A percentile compares a stretch with the other conserved stretches of the same genome.
phyloP scores from a whole-genome alignment of 169 alveolate species.

The Plasmodium inui region DNA sequence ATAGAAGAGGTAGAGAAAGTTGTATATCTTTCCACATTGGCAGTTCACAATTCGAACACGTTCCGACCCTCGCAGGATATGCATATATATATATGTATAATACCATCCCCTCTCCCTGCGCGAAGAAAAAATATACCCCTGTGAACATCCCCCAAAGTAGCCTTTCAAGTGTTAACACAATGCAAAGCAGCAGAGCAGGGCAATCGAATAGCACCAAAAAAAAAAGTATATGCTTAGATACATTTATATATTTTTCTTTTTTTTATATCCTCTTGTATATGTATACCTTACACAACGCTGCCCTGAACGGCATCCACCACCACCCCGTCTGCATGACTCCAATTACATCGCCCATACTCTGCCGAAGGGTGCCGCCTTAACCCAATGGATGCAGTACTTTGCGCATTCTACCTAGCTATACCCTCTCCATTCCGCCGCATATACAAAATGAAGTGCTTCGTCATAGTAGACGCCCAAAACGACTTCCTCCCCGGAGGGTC shows the following conservation, averaged over 20 bases:
- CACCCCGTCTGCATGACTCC: too few relatives aligned
- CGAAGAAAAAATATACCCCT: not conserved
- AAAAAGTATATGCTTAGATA: not conserved
- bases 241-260: not conserved
- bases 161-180: not conserved
- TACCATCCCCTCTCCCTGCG: not conserved
- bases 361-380: not conserved
- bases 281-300: not conserved
- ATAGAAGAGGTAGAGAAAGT: not conserved
- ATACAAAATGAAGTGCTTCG: slow-evolving; percentile 53
- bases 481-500: slow-evolving; percentile 69
- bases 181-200: not conserved
- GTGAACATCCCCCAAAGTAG: not conserved
- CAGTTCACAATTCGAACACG: not conserved
- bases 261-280: not conserved
- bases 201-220: not conserved
- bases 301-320: not conserved
- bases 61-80: not conserved
- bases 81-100: too few relatives aligned
- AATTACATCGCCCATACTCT: too few relatives aligned
- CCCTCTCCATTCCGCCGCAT: not conserved
- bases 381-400: not conserved
- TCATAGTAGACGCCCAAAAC: slow-evolving; percentile 70
- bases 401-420: not conserved
- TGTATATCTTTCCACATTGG: not conserved